Evolutionary conservation across 768 basidiomycete genomes (phyloP).

Genomic region (Guyanaporus albipodus): DNA sequence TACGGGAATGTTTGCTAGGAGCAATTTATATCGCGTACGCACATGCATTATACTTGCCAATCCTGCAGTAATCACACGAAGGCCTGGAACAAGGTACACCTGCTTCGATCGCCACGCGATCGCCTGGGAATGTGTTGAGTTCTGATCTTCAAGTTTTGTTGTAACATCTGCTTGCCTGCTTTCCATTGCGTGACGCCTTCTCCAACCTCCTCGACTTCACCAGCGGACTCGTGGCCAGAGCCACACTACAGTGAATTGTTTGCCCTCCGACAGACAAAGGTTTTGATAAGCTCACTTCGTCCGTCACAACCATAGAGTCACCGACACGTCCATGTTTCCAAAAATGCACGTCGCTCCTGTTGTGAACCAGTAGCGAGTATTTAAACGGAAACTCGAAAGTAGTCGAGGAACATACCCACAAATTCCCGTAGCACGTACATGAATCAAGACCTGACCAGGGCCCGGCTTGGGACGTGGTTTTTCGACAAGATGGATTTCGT

Average conservation of each 20-base stretch:
- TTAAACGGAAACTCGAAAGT: not conserved
- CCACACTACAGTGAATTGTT: conserved; percentile 43
- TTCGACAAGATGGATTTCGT: conserved; percentile 65
- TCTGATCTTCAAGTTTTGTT: not conserved
- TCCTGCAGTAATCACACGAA: conserved; percentile 56
- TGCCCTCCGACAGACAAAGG: not conserved
- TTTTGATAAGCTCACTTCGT: conserved; percentile 43
- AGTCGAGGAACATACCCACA: conserved; percentile 47
- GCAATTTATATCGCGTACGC: conserved; percentile 1
- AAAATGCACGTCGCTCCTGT: conserved; percentile 69
- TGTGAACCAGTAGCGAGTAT: not conserved
- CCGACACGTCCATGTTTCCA: conserved; percentile 70
- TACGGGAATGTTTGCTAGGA: not conserved
- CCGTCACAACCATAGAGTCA: conserved; percentile 66
- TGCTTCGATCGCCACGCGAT: conserved; percentile 66
- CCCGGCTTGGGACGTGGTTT: conserved; percentile 59
- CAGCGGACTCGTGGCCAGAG: conserved; percentile 68
- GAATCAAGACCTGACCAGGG: conserved; percentile 61
- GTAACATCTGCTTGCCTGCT: conserved; percentile 35
- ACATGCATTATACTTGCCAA: conserved; percentile 65
- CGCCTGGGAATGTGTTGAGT: conserved; percentile 36
- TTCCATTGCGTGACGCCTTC: conserved; percentile 67
- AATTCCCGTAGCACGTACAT: conserved; percentile 65
- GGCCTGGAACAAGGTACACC: conserved; percentile 65
- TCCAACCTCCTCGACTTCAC: conserved; percentile 60